Conservation (phyloP, 2,329 filamentous ascomycete genomes). For the Colletotrichum costaricense region DNA sequence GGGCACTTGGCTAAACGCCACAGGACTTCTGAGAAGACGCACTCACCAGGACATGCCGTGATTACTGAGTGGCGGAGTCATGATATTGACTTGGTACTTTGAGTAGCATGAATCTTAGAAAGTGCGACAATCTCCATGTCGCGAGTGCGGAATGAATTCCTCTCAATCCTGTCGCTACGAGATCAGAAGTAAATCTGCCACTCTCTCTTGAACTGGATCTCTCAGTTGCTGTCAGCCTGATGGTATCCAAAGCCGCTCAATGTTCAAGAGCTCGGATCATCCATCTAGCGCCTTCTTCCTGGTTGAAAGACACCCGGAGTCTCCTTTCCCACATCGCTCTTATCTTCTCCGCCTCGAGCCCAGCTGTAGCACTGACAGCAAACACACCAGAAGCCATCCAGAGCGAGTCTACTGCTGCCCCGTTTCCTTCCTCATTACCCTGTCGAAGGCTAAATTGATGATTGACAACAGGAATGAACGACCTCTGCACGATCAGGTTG, state of each 20-base stretch:
- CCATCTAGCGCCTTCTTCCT: too few relatives aligned
- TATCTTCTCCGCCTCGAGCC: background rate
- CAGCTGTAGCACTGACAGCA: background rate
- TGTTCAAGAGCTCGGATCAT: background rate
- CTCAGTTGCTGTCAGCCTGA: background rate
- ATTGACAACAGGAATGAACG: conserved; percentile 21
- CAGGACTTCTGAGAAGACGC: background rate
- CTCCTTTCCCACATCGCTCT: background rate
- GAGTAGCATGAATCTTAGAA: background rate
- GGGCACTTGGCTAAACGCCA: background rate
- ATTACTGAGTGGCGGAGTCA: background rate
- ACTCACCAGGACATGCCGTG: background rate
- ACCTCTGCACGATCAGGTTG: conserved; percentile 32
- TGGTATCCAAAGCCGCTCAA: background rate
- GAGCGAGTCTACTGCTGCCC: background rate
- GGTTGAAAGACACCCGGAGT: background rate
- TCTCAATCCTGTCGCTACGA: background rate
- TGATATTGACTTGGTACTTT: background rate
- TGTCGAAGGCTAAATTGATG: conserved; percentile 2
- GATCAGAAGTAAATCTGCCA: background rate
- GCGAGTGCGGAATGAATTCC: background rate
- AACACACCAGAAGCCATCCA: conserved; percentile 13
- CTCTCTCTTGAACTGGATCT: background rate
- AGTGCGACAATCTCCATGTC: background rate
- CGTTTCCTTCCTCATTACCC: background rate